These are phyloP conservation scores for Mucor lusitanicus DNA, from an alignment of 371 early-diverging fungal species.

Conservation along the genomic window DNA sequence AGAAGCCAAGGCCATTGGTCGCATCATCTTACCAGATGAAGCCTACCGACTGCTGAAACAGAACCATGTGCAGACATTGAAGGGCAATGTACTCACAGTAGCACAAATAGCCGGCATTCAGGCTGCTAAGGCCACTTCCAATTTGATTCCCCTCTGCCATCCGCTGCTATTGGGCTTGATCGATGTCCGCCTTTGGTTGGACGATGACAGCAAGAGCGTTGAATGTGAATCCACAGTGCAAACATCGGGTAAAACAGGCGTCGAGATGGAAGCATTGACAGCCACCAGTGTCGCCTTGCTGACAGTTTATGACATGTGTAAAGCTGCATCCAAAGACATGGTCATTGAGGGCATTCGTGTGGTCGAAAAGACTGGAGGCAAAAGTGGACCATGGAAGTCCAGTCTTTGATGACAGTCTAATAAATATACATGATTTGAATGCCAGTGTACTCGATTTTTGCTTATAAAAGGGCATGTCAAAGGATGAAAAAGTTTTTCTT, in stretches of 20 bases:
- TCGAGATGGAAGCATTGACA: slow-evolving; percentile 92
- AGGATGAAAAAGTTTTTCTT: slow-evolving; percentile 7
- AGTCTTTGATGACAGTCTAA: neutral
- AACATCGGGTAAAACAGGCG: slow-evolving; percentile 87
- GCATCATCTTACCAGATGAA: slow-evolving; percentile 62
- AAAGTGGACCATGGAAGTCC: slow-evolving; percentile 59
- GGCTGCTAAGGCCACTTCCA: slow-evolving; percentile 85
- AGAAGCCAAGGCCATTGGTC: slow-evolving; percentile 72
- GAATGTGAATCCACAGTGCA: slow-evolving; percentile 64
- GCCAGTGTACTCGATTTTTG: neutral
- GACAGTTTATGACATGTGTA: slow-evolving; percentile 88
- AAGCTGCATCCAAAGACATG: slow-evolving; percentile 58
- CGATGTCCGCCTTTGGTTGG: slow-evolving; percentile 62
- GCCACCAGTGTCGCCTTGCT: slow-evolving; percentile 78
- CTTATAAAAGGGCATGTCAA: neutral
- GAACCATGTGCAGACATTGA: slow-evolving; percentile 49
- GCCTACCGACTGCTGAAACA: slow-evolving; percentile 64
- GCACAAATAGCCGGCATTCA: slow-evolving; percentile 92
- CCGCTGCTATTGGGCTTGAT: slow-evolving; percentile 76
- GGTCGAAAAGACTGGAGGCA: slow-evolving; percentile 80
- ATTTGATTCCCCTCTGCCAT: slow-evolving; percentile 90
- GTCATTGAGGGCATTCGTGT: slow-evolving; percentile 66
- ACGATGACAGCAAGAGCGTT: slow-evolving; percentile 40
- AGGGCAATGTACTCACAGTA: slow-evolving; percentile 88
- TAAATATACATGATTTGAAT: neutral